These are phyloP conservation scores for Ophiorrhiza pumila DNA, from an alignment of 257 asterid species.

Conservation along the genomic window DNA sequence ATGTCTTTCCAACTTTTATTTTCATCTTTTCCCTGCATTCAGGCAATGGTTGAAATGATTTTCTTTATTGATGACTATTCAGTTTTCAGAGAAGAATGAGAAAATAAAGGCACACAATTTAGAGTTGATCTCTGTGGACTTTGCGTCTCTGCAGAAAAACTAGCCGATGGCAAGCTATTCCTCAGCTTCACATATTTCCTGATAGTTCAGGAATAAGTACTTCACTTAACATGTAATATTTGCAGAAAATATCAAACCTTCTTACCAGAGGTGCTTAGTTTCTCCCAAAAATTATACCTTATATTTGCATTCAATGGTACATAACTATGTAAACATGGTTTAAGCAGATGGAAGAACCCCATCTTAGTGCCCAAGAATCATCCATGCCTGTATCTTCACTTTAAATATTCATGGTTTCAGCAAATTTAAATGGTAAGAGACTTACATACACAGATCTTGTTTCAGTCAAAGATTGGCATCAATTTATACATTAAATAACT, in stretches of 20 bases:
- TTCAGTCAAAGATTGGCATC: background rate
- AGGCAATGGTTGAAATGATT: background rate
- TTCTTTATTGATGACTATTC: too few species aligned
- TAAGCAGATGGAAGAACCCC: too few species aligned
- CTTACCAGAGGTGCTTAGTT: background rate
- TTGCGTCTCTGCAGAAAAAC: background rate
- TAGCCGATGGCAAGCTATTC: background rate
- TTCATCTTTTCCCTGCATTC: background rate
- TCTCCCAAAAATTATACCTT: background rate
- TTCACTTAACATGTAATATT: background rate
- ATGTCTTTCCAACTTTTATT: background rate
- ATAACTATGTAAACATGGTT: too few species aligned
- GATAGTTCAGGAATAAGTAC: background rate
- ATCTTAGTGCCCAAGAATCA: too few species aligned
- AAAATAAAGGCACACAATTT: background rate
- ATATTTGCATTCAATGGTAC: background rate
- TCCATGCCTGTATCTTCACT: too few species aligned
- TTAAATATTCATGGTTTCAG: too few species aligned
- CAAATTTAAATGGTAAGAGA: too few species aligned
- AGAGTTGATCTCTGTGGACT: background rate
- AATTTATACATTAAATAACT: background rate
- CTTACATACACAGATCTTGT: background rate
- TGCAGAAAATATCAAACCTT: background rate
- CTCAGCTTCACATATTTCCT: background rate
- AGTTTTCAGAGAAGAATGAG: background rate